phyloP scores from a whole-genome alignment of 176 grass and related monocot species.

The Zea luxurians region DNA sequence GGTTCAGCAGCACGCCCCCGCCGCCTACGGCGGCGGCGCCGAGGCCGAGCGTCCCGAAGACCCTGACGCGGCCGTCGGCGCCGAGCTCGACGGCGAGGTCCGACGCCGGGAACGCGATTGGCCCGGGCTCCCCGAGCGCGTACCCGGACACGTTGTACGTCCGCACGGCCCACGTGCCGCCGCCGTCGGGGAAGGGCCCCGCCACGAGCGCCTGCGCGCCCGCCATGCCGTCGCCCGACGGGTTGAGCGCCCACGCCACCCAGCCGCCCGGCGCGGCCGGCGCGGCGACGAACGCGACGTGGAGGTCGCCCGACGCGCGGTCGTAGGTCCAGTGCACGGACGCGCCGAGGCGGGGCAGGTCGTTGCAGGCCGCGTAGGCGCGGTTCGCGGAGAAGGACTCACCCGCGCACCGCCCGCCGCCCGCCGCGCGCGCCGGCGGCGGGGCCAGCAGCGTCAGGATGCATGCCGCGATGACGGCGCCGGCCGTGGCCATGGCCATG shows the following conservation, averaged over 20 bases:
- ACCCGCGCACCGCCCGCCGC: slow-evolving; percentile 24
- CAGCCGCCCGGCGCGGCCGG: slow-evolving; percentile 54
- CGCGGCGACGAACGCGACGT: slow-evolving; percentile 57
- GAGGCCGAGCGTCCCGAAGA: slow-evolving; percentile 41
- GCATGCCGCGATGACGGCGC: neutral
- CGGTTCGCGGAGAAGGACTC: slow-evolving; percentile 47
- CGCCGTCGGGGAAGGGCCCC: neutral
- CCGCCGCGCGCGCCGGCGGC: slow-evolving; percentile 1
- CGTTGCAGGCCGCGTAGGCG: slow-evolving; percentile 54
- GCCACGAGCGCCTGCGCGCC: slow-evolving; percentile 66
- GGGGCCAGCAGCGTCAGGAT: neutral
- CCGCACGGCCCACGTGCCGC: slow-evolving; percentile 41
- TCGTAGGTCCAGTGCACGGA: slow-evolving; percentile 74
- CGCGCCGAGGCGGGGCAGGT: slow-evolving; percentile 53
- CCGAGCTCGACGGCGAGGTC: slow-evolving; percentile 46
- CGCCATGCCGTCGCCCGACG: slow-evolving; percentile 40
- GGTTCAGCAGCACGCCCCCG: slow-evolving; percentile 39
- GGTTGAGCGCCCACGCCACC: slow-evolving; percentile 81
- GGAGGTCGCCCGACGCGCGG: slow-evolving; percentile 33
- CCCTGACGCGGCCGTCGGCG: slow-evolving; percentile 29
- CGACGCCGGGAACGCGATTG: slow-evolving; percentile 44
- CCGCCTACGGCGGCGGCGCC: neutral
- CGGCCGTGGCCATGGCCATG: neutral
- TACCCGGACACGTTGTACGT: slow-evolving; percentile 62
- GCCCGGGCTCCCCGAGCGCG: slow-evolving; percentile 27